Evolutionary conservation across 192 early-diverging fungal genomes (phyloP), one percentile per base, ranked within the genome.

Genomic region (Backusella tarrabulga): DNA sequence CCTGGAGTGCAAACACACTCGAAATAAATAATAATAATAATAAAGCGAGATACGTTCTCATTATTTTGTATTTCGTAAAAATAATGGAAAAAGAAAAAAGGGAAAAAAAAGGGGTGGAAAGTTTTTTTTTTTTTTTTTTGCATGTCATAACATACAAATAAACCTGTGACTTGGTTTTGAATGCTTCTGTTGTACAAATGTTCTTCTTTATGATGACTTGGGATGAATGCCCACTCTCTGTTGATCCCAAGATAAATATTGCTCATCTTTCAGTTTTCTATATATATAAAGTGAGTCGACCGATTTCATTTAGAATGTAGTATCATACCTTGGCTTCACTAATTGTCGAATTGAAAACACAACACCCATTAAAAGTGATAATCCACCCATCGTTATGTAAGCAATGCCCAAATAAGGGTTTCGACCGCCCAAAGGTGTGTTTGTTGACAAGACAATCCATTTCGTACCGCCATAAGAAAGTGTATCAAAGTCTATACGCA

Each of bases 211-310:
- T 60, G 54, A 60, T 2, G 21, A 60, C 26, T 60, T 60, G 9
- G 54, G 54, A 26, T 19, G 67, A 23, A 34, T 67, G 40, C 17
- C 75, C 9, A 69, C 42, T 42, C 19, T 15, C 19, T 50, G 89
- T 75, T 97, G 91, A 84, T 99, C 98, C 97, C 97, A 99, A 11
- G 94, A 96, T 67, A 98, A 76, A 74, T 97, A 97, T 23, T 93
- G 92, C 73, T 97, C 93, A 85, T 99, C 97, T 44, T 97, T 96
- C 35, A 97, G 87, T 76, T 96, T 94, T 72, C 97, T 89, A 81
- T 38, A 32, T 67, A 68, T 74, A 32, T 34, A 2, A 44, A 44
- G 15, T 44, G 2, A 44, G 15, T 44, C 14, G 15, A 19, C 12
- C 15, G 19, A 44, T 44, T 4, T 0, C 15, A 14, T 42, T 42